Percentiles rank a stretch among this genome's conserved stretches.
Evolutionary conservation across 345 rosid genomes (phyloP).

Genomic region (Limnanthes douglasii): DNA sequence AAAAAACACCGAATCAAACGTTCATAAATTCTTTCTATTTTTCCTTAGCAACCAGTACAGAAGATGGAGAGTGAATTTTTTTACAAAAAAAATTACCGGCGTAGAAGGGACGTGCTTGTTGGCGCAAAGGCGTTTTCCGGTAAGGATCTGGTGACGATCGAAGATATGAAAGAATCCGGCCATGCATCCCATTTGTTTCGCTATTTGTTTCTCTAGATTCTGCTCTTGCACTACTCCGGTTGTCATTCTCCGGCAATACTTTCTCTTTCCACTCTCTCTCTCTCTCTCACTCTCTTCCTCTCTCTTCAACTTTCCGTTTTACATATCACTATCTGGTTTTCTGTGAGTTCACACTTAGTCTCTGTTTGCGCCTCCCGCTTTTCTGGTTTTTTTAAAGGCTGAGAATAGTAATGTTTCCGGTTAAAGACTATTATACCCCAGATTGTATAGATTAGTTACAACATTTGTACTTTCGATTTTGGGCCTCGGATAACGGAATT

Average conservation of each 20-base stretch:
- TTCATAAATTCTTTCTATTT: too few species aligned
- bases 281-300: constrained; percentile 3
- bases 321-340: background rate
- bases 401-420: constrained; percentile 9
- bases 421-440: constrained; percentile 20
- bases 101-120: constrained; percentile 47
- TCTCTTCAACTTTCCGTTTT: constrained; percentile 14
- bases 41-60: background rate
- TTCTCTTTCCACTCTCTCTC: constrained; percentile 1
- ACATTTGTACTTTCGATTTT: too few species aligned
- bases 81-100: constrained; percentile 9
- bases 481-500: too few species aligned
- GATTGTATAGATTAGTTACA: too few species aligned
- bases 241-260: constrained; percentile 12
- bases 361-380: constrained; percentile 64
- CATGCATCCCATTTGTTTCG: constrained; percentile 91
- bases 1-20: too few species aligned
- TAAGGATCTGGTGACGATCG: constrained; percentile 60
- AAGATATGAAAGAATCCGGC: constrained; percentile 92
- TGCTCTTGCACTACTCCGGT: constrained; percentile 33
- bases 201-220: constrained; percentile 43
- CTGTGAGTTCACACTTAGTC: too few species aligned
- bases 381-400: constrained; percentile 41
- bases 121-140: constrained; percentile 47
- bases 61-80: background rate